These are phyloP conservation scores for Raffaelea ambrosiae DNA, from an alignment of 2,329 filamentous ascomycete species.

Conservation along the genomic window DNA sequence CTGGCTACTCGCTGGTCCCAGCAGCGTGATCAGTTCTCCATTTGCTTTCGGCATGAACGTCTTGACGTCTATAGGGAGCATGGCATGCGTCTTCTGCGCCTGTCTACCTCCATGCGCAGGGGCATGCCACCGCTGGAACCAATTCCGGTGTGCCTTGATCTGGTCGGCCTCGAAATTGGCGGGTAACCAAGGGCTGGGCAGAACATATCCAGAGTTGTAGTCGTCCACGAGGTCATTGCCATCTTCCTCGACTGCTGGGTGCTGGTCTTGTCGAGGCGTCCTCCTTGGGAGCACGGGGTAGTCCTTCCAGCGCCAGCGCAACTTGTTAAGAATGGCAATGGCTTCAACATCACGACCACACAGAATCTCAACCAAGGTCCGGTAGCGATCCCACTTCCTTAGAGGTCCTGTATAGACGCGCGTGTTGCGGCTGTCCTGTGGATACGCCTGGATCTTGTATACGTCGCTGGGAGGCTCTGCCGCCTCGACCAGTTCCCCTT, in stretches of 20 bases:
- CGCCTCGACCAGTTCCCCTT: too few relatives aligned
- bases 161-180: conserved; percentile 25
- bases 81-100: conserved; percentile 14
- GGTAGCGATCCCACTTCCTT: conserved; percentile 24
- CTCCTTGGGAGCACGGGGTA: conserved; percentile 31
- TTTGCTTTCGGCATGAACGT: conserved; percentile 11
- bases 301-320: conserved; percentile 32
- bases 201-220: conserved; percentile 16
- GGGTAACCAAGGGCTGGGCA: conserved; percentile 31
- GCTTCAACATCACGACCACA: conserved; percentile 30
- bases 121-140: conserved; percentile 16
- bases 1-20: conserved; percentile 19
- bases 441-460: conserved; percentile 10
- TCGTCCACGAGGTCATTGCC: not conserved
- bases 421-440: conserved; percentile 8
- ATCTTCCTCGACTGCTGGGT: conserved; percentile 2
- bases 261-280: conserved; percentile 9
- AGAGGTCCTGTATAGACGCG: conserved; percentile 29
- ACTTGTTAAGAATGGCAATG: conserved; percentile 25
- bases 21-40: conserved; percentile 16
- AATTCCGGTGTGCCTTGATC: conserved; percentile 19
- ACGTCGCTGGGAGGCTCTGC: not conserved
- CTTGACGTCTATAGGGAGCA: conserved; percentile 9
- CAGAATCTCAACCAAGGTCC: conserved; percentile 28
- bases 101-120: not conserved